Conservation (phyloP, 2,329 filamentous ascomycete genomes). For the Pseudofabraea citricarpa region DNA sequence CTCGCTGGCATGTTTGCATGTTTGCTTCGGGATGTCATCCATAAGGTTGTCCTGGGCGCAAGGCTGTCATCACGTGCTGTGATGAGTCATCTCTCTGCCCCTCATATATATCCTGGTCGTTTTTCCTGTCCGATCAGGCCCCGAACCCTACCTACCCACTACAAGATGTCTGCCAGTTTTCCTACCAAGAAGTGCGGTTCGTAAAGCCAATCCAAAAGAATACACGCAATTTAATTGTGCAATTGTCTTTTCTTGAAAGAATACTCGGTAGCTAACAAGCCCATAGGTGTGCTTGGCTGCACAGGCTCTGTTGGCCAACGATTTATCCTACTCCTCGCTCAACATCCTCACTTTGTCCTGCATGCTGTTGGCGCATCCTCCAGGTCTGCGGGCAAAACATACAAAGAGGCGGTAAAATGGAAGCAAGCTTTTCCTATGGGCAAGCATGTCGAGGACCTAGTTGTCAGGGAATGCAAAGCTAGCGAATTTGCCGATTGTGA, state of each 20-base stretch:
- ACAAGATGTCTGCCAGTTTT: slow-evolving; percentile 26
- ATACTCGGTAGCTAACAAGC: background rate
- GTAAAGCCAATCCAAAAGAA: background rate
- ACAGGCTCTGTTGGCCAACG: slow-evolving; percentile 94
- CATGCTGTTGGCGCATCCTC: slow-evolving; percentile 87
- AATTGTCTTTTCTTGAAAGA: background rate
- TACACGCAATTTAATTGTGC: slow-evolving; percentile 10
- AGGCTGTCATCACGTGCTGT: no score
- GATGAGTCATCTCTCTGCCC: no score
- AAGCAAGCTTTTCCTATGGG: slow-evolving; percentile 87
- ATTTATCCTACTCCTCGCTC: slow-evolving; percentile 86
- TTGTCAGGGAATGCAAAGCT: slow-evolving; percentile 81
- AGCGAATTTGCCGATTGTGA: slow-evolving; percentile 86
- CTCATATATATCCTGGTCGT: no score
- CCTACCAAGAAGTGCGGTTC: slow-evolving; percentile 50
- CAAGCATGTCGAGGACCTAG: slow-evolving; percentile 66
- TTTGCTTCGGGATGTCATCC: no score
- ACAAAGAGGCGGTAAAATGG: slow-evolving; percentile 91
- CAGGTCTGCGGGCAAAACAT: slow-evolving; percentile 86
- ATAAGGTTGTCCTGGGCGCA: no score
- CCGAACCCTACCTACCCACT: background rate
- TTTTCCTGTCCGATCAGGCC: no score
- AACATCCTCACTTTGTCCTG: slow-evolving; percentile 82
- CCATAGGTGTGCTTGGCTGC: slow-evolving; percentile 71
- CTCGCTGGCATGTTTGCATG: no score